Base-by-base conservation (phyloP, 2,329 filamentous ascomycete species). In the Nigrograna mackinnonii region DNA sequence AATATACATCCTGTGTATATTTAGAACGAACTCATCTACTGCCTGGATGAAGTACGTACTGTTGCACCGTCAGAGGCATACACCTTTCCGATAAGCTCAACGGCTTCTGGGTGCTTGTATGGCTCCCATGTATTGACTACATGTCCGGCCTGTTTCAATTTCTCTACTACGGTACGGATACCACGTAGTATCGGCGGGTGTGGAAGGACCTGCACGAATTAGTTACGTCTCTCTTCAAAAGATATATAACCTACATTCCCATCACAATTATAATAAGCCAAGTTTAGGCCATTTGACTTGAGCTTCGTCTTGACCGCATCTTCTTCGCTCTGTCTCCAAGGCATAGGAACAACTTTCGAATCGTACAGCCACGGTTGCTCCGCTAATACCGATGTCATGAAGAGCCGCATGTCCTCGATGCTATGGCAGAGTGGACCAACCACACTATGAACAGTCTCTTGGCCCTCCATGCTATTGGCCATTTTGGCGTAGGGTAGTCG, bases 281-380 rank as follows among this genome's bases (percentile, higher is more conserved):
- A 42, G 22, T 79, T 72, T 37, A 83, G 79, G 0, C 79, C 79
- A 0, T 70, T 66, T 0, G 52, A 50, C 16, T 56, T 50, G 1
- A 82, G 61, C 22, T 44, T 45, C 5, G 35, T n/a, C 16, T 37
- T 47, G 7, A 33, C n/a, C 33, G 28, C 24, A 26, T 41, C 36
- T n/a, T 50, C 41, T 13, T 22, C 9, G 12, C 41, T 34, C 4
- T 22, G 20, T n/a, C 41, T 31, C 76, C 83, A 87, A 0, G 84
- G 84, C 3, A 88, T 69, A 13, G 84, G 80, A 19, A 81, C 61
- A 0, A 83, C 80, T 2, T 81, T 68, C 0, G 85, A 83, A 59
- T 88, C 85, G 46, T 78, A 67, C 4, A 79, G 62, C 85, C 85
- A 88, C 0, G 85, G 85, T 41, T 79, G 50, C 21, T 74, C 75